Evolutionary conservation across 2,329 filamentous ascomycete genomes (phyloP), one percentile per base, ranked within the genome.

Genomic region (Penicillium sp.): DNA sequence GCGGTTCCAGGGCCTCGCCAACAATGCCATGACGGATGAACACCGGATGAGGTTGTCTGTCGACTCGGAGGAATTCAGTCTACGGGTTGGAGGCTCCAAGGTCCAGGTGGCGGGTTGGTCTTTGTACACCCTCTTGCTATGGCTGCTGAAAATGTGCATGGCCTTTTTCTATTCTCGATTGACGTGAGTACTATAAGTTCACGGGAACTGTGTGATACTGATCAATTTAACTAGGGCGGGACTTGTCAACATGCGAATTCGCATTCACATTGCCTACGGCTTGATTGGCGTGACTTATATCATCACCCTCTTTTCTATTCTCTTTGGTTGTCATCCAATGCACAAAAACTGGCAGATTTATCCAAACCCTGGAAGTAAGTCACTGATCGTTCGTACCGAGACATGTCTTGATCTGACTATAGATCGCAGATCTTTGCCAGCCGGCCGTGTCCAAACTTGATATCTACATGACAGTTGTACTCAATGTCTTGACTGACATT

Each of bases 301-400:
- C 25, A 71, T 71, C 0, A 75, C 75, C 4, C 65, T 80, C 25
- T 67, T 77, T 29, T 75, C 75, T 3, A 73, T 82, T 31, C 71
- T 81, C 12, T 66, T 78, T 3, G 73, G 74, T 6, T 84, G 81
- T 54, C 70, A 71, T 23, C 80, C 80, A 0, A 74, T 83, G 46
- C 55, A 68, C 24, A 73, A 73, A 33, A 78, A 80, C 58, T 84
- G 81, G 80, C 79, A 83, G 61, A 81, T 84, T 42, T 68, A 75
- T 45, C 81, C 81, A 0, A 64, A 83, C 27, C 81, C 81, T 0
- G 79, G 81, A 9, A 74, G 77, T 79, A 60, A 57, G 76, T 66
- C 6, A 15, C 6, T 8, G 7, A 20, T 15, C 12, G 6, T 1
- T 1, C n/a, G 10, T 24, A 25, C 6, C 6, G 12, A 27, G 15